phyloP scores from a whole-genome alignment of 106 monocot species.

The Vanilla planifolia region DNA sequence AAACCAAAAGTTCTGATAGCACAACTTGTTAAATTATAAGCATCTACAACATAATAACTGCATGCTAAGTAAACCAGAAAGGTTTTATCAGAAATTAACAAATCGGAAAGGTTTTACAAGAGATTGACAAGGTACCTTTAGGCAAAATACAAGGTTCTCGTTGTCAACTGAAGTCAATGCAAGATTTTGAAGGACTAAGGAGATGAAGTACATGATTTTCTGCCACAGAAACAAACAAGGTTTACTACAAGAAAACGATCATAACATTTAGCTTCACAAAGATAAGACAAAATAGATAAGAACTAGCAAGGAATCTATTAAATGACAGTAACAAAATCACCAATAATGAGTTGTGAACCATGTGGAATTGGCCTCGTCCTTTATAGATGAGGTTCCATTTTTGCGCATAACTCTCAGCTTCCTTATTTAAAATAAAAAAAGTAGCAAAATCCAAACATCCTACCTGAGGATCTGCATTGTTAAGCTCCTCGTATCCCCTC shows the following conservation, averaged over 20 bases:
- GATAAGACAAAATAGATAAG: conserved; percentile 1
- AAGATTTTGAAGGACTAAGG: conserved; percentile 90
- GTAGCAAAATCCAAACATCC: too few relatives aligned
- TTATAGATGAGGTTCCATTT: too few relatives aligned
- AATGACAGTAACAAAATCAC: too few relatives aligned
- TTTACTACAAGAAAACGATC: neutral
- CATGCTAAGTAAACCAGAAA: neutral
- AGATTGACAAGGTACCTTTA: conserved; percentile 59
- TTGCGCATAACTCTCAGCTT: too few relatives aligned
- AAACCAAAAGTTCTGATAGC: neutral
- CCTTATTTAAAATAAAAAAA: neutral
- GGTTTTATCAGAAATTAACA: conserved; percentile 3
- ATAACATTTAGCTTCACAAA: neutral
- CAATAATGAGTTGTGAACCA: too few relatives aligned
- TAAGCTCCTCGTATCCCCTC: conserved; percentile 83
- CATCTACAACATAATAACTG: too few relatives aligned
- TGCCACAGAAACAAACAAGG: conserved; percentile 35
- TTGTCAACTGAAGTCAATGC: conserved; percentile 90
- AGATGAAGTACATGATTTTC: conserved; percentile 94
- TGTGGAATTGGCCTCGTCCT: too few relatives aligned
- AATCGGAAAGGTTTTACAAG: neutral
- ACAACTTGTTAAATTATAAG: neutral
- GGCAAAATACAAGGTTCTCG: conserved; percentile 84
- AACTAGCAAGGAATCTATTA: neutral
- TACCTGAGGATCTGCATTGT: conserved; percentile 82